Evolutionary conservation across 2,329 filamentous ascomycete genomes (phyloP).

Genomic region (Leptographium radiaticola): DNA sequence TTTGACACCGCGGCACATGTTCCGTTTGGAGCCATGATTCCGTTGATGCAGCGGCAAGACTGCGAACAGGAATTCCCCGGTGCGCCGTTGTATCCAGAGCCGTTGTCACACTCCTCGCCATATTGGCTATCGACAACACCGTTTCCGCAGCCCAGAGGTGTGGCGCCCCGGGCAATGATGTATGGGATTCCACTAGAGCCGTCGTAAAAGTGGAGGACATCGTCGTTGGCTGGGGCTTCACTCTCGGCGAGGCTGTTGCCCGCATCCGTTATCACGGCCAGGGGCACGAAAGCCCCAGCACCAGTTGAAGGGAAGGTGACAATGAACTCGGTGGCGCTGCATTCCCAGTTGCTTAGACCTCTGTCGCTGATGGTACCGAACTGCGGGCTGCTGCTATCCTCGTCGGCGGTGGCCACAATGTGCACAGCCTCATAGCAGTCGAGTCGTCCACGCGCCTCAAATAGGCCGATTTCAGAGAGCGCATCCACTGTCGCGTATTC

Average conservation of each 20-base stretch:
- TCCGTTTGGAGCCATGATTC: conserved; percentile 11
- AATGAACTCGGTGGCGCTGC: conserved; percentile 28
- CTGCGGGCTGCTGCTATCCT: not conserved
- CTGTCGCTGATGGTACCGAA: conserved; percentile 18
- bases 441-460: conserved; percentile 24
- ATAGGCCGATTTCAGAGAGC: conserved; percentile 23
- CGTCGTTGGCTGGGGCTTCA: conserved; percentile 15
- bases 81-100: conserved; percentile 20
- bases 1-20: not conserved
- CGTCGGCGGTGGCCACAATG: conserved; percentile 21
- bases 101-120: conserved; percentile 28
- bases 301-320: conserved; percentile 23
- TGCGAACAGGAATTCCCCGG: conserved; percentile 22
- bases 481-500: conserved; percentile 12
- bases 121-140: conserved; percentile 19
- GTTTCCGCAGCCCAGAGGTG: conserved; percentile 26
- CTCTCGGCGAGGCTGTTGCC: not conserved
- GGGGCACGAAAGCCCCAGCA: conserved; percentile 22
- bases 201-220: conserved; percentile 22
- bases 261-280: conserved; percentile 24
- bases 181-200: conserved; percentile 25
- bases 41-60: conserved; percentile 24
- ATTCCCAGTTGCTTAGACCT: conserved; percentile 27
- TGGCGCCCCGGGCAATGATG: conserved; percentile 27
- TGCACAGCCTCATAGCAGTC: conserved; percentile 27